Evolutionary conservation across 2,329 filamentous ascomycete species (phyloP), one percentile per base, ranked within the genome.

Genomic region (Penicillium sp.): DNA sequence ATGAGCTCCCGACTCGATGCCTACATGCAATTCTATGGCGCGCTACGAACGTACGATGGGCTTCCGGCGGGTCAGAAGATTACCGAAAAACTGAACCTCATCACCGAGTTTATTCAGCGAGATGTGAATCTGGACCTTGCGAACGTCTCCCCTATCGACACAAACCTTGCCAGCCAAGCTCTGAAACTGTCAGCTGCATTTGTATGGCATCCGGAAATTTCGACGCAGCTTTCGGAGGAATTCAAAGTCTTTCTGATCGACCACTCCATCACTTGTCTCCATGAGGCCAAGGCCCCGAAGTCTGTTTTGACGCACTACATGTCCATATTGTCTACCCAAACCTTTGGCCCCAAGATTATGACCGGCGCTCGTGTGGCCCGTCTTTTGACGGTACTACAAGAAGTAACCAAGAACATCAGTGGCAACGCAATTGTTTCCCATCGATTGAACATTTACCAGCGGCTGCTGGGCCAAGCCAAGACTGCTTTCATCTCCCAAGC

Each of bases 241-340:
- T 96, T 96, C 70, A 87, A 86, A 53, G 75, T 85, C 17, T 94
- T 91, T 70, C 81, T 97, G 53, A 77, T 96, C 39, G 93, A 97
- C 57, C 87, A 93, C 62, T 87, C 88, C 52, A 90, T 96, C 60
- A 83, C 83, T 48, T 85, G 85, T 10, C 86, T 96, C 52, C 84
- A 90, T 66, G 87, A 93, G 59, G 72, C 81, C 3, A 78, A 82
- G 4, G 79, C 85, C 17, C 85, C 92, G 0, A 97, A 97, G 67
- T 87, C 90, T 17, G 79, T 96, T 10, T 81, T 89, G 31, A 89
- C 89, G 36, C 87, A 90, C 64, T 83, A 96, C 65, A 87, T 97
- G 80, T 88, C 92, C 61, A 82, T 96, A 6, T 80, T 96, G 15
- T 89, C 87, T 44, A 85, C 89, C 45, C 93, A 97, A 68, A 89